Conservation (phyloP, 495 filamentous ascomycete species). For the Chaetomium tenue region DNA sequence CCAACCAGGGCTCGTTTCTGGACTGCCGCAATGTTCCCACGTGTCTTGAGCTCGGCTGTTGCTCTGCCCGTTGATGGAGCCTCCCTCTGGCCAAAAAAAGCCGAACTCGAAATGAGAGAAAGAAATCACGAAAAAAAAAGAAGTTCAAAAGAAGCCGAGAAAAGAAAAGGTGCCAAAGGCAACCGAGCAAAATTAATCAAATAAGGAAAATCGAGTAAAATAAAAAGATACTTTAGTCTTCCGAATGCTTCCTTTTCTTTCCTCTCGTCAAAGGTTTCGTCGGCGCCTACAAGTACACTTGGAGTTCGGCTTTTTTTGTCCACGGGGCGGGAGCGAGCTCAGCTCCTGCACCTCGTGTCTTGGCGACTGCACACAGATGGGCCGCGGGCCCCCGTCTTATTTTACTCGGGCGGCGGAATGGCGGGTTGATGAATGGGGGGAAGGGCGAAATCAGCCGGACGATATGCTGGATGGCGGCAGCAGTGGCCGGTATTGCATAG, state of each 20-base stretch:
- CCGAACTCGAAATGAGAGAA: no score
- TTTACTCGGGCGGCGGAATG: not conserved
- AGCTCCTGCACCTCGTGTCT: slow-evolving; percentile 23
- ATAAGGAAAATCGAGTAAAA: no score
- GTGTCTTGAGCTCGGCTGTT: slow-evolving; percentile 25
- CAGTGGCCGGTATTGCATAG: slow-evolving; percentile 5
- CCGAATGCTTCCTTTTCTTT: no score
- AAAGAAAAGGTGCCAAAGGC: no score
- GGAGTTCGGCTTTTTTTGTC: no score
- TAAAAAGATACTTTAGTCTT: no score
- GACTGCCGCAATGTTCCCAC: slow-evolving; percentile 18
- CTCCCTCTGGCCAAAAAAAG: no score
- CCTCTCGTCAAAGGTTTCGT: no score
- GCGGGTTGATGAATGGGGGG: not conserved
- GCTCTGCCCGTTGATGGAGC: slow-evolving; percentile 1
- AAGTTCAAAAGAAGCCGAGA: no score
- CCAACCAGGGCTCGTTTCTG: slow-evolving; percentile 4
- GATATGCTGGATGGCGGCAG: slow-evolving; percentile 21
- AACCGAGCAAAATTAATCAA: no score
- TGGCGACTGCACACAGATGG: slow-evolving; percentile 16
- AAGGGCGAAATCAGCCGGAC: slow-evolving; percentile 14
- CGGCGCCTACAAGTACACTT: no score
- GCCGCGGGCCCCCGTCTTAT: not conserved
- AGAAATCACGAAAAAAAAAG: no score
- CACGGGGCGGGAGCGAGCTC: not conserved